Conservation (phyloP, 2,329 filamentous ascomycete genomes). For the Fusarium sp. region DNA sequence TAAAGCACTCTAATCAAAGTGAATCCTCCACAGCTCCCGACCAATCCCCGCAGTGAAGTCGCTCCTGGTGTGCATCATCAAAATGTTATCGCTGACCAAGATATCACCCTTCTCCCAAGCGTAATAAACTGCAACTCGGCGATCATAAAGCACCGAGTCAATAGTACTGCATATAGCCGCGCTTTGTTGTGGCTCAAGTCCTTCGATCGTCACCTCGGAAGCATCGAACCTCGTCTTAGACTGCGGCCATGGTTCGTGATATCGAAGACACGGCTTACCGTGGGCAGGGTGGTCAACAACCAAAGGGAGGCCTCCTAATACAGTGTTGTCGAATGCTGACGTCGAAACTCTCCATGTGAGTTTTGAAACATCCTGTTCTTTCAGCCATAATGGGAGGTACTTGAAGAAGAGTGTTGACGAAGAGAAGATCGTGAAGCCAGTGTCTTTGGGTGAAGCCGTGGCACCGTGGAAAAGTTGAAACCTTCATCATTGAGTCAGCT, state of each 20-base stretch:
- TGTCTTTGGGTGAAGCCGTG: constrained; percentile 60
- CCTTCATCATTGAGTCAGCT: constrained; percentile 29
- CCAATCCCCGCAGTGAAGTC: constrained; percentile 58
- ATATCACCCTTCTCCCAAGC: constrained; percentile 67
- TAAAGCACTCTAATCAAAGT: constrained; percentile 55
- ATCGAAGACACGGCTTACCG: constrained; percentile 62
- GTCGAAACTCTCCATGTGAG: constrained; percentile 64
- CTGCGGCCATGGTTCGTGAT: constrained; percentile 66
- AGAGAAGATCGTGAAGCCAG: constrained; percentile 66
- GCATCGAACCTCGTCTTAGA: constrained; percentile 64
- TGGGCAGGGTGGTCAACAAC: constrained; percentile 60
- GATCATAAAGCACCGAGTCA: constrained; percentile 60
- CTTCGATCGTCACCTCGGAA: constrained; percentile 58
- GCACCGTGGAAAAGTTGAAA: constrained; percentile 66
- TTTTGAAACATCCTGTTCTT: constrained; percentile 51
- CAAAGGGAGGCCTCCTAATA: constrained; percentile 58
- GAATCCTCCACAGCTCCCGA: constrained; percentile 63
- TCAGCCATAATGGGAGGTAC: constrained; percentile 55
- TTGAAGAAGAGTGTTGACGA: constrained; percentile 63
- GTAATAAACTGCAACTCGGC: constrained; percentile 62
- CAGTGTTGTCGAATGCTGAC: constrained; percentile 58
- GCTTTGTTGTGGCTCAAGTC: constrained; percentile 48
- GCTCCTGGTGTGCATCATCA: constrained; percentile 63
- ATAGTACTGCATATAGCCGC: constrained; percentile 54
- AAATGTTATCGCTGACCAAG: constrained; percentile 63